Evolutionary conservation across 805 yeast species (phyloP).

Genomic region (Phaffomyces antillensis): DNA sequence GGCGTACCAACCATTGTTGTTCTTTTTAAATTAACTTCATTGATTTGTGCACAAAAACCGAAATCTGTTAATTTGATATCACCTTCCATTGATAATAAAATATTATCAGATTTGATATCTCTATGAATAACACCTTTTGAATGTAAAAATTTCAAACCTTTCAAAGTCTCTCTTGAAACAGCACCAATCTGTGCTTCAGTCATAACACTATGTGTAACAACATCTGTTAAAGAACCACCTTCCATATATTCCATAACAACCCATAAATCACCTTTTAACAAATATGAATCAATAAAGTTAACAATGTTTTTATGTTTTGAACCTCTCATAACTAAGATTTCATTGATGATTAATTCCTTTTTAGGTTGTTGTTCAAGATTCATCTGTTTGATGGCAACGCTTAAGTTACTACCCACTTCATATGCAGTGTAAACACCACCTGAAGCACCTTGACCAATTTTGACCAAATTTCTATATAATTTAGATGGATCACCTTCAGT

Average conservation of each 20-base stretch:
- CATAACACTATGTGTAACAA: conserved; percentile 82
- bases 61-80: conserved; percentile 92
- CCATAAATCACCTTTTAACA: conserved; percentile 80
- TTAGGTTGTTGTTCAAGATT: conserved; percentile 90
- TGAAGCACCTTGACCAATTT: conserved; percentile 97
- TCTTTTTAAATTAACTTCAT: conserved; percentile 75
- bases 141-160: conserved; percentile 83
- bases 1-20: conserved; percentile 99
- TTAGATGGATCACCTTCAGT: conserved; percentile 77
- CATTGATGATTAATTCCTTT: conserved; percentile 91
- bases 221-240: conserved; percentile 95
- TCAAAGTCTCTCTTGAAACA: conserved; percentile 84
- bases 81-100: conserved; percentile 74
- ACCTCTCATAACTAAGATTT: conserved; percentile 92
- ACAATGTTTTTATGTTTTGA: conserved; percentile 88
- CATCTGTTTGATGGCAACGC: conserved; percentile 96
- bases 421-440: conserved; percentile 95
- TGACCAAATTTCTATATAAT: conserved; percentile 59
- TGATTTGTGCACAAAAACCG: conserved; percentile 93
- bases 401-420: conserved; percentile 42
- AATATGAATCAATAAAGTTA: conserved; percentile 82
- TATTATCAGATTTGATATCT: conserved; percentile 93
- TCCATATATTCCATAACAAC: conserved; percentile 99
- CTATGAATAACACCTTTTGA: conserved; percentile 91
- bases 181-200: conserved; percentile 94